phyloP scores from a whole-genome alignment of 164 flowering plant species.

The Tetracentron sinense region DNA sequence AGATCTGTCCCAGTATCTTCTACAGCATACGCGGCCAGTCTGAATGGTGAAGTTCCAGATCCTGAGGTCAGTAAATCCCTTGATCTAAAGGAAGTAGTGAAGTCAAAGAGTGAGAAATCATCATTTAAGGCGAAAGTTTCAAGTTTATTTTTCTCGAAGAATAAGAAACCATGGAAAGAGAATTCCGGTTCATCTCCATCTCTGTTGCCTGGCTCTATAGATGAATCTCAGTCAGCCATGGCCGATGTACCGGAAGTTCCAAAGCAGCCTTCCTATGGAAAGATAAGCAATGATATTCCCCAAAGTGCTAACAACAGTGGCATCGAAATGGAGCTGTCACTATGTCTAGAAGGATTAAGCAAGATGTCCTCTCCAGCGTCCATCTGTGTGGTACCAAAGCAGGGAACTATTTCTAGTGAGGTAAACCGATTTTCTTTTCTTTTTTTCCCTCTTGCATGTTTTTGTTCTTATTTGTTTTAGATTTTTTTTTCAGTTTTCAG shows the following conservation, averaged over 20 bases:
- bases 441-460: background rate
- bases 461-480: slow-evolving; percentile 1
- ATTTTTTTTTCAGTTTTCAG: no score
- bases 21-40: slow-evolving; percentile 37
- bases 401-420: slow-evolving; percentile 31
- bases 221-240: slow-evolving; percentile 19
- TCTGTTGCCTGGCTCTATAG: slow-evolving; percentile 16
- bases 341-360: slow-evolving; percentile 16
- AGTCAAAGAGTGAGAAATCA: slow-evolving; percentile 53
- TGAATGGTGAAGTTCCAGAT: slow-evolving; percentile 39
- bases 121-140: slow-evolving; percentile 79
- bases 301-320: slow-evolving; percentile 18
- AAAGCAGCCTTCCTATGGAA: slow-evolving; percentile 14
- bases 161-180: slow-evolving; percentile 59
- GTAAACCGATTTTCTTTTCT: slow-evolving; percentile 25
- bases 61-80: slow-evolving; percentile 29
- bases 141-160: slow-evolving; percentile 79
- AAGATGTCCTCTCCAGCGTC: slow-evolving; percentile 23
- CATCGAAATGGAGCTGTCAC: slow-evolving; percentile 25
- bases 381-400: slow-evolving; percentile 15
- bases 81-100: slow-evolving; percentile 36
- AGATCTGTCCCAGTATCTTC: slow-evolving; percentile 82
- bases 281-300: slow-evolving; percentile 18
- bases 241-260: slow-evolving; percentile 22
- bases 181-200: slow-evolving; percentile 30